Evolutionary conservation across 1,284 basidiomycete species (phyloP).

Genomic region (Ceratobasidium sp.): DNA sequence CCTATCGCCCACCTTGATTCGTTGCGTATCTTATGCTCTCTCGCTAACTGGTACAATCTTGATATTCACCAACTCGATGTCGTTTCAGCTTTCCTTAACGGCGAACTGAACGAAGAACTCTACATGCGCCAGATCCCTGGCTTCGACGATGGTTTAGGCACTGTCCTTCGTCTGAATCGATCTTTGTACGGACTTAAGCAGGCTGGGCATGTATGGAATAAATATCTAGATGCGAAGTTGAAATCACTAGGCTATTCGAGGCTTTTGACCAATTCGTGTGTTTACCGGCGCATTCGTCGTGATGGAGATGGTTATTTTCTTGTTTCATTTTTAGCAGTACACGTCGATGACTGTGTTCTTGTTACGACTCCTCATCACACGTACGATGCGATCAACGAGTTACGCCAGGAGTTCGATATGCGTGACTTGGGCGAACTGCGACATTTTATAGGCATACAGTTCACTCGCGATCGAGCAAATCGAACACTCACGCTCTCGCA

Average conservation of each 20-base stretch:
- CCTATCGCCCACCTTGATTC: conserved; percentile 47
- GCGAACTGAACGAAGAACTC: conserved; percentile 46
- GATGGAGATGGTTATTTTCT: too few species aligned
- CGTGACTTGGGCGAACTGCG: conserved; percentile 7
- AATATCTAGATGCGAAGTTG: too few species aligned
- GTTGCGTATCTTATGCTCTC: conserved; percentile 50
- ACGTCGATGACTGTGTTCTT: background rate
- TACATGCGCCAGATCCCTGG: conserved; percentile 46
- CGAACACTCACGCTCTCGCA: conserved; percentile 3
- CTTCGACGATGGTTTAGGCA: conserved; percentile 16
- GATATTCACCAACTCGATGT: conserved; percentile 51
- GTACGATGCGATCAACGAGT: background rate
- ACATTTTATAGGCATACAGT: too few species aligned
- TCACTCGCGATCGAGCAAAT: background rate
- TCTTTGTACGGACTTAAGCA: too few species aligned
- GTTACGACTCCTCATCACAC: background rate
- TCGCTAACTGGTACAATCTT: conserved; percentile 50
- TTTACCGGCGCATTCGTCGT: too few species aligned
- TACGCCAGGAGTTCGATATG: conserved; percentile 4
- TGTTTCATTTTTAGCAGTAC: too few species aligned
- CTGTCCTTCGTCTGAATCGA: too few species aligned
- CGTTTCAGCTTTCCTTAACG: conserved; percentile 49
- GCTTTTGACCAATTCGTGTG: too few species aligned
- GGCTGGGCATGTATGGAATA: too few species aligned
- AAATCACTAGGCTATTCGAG: too few species aligned